These are phyloP conservation scores for Trypanosoma rangeli DNA, from an alignment of 208 protist species.

Conservation along the genomic window DNA sequence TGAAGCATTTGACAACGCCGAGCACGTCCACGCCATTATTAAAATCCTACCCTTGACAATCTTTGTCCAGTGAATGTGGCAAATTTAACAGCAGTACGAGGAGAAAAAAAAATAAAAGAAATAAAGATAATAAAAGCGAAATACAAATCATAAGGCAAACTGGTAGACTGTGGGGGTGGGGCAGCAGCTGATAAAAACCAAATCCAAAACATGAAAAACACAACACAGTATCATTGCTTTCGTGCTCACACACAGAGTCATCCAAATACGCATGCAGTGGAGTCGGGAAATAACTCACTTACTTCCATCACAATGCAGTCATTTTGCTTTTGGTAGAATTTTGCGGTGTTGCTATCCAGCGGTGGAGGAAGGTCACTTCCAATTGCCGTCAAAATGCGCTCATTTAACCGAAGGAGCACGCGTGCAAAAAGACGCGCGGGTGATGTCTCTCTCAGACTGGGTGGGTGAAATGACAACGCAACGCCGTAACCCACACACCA, in stretches of 20 bases:
- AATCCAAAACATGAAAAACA: neutral
- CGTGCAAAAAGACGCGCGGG: neutral
- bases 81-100: neutral
- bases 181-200: constrained; percentile 1
- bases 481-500: neutral
- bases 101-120: constrained; percentile 6
- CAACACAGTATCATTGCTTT: neutral
- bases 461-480: neutral
- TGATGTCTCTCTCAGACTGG: neutral
- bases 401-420: neutral
- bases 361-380: neutral
- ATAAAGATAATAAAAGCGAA: constrained; percentile 5
- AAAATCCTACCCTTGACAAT: neutral
- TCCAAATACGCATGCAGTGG: neutral
- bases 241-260: neutral
- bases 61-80: neutral
- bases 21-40: constrained; percentile 82
- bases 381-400: neutral
- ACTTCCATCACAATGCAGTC: neutral
- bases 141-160: neutral
- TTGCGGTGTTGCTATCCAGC: neutral
- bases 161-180: neutral
- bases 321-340: neutral
- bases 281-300: neutral
- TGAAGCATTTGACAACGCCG: constrained; percentile 57